phyloP scores from a whole-genome alignment of 805 yeast species.

The Kluyveromyces wickerhamii region DNA sequence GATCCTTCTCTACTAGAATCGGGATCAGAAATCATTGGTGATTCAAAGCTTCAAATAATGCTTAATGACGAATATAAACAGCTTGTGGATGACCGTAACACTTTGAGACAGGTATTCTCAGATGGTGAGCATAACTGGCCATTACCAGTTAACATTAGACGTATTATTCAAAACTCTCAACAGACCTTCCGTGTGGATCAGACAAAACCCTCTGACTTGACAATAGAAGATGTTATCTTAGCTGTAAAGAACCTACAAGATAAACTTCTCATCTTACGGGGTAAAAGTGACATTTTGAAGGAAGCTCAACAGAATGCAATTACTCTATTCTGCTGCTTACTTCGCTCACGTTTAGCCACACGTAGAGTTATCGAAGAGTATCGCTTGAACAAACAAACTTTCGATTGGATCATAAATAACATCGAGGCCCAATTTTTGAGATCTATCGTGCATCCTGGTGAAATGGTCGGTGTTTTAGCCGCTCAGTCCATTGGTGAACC shows the following conservation, averaged over 20 bases:
- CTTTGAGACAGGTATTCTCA: constrained; percentile 76
- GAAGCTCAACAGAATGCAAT: constrained; percentile 95
- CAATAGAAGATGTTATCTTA: constrained; percentile 68
- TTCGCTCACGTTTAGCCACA: constrained; percentile 85
- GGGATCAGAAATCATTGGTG: constrained; percentile 87
- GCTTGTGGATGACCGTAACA: constrained; percentile 64
- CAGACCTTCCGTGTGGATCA: constrained; percentile 93
- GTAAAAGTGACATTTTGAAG: constrained; percentile 57
- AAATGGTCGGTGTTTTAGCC: constrained; percentile 96
- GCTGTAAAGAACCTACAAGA: constrained; percentile 64
- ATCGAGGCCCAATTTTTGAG: constrained; percentile 89
- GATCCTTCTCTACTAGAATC: constrained; percentile 74
- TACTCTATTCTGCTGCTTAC: constrained; percentile 77
- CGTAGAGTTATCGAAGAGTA: constrained; percentile 90
- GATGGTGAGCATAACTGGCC: constrained; percentile 98
- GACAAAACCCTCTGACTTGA: constrained; percentile 81
- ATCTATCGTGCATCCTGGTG: constrained; percentile 92
- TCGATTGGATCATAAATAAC: constrained; percentile 94
- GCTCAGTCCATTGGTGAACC: constrained; percentile 99
- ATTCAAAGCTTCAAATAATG: constrained; percentile 67
- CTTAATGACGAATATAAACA: constrained; percentile 83
- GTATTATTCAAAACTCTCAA: constrained; percentile 94
- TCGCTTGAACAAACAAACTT: constrained; percentile 73
- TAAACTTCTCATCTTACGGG: constrained; percentile 72
- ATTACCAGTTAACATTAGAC: constrained; percentile 91